These are phyloP conservation scores for Trametes elegans DNA, from an alignment of 768 basidiomycete species.

Conservation along the genomic window DNA sequence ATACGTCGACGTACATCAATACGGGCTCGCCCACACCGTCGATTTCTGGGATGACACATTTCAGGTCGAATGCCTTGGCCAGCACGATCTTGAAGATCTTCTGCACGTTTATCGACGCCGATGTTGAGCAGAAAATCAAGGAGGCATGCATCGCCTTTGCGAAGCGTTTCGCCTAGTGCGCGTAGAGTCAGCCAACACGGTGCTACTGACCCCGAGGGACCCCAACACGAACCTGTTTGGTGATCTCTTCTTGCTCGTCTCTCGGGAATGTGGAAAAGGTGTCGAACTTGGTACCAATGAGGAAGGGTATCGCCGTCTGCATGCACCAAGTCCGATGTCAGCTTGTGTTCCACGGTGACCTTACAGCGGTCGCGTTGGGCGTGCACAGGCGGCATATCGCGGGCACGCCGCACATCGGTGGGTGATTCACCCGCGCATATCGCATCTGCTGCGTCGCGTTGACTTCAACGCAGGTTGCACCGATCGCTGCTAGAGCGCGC, in stretches of 20 bases:
- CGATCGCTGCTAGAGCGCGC: too few species aligned
- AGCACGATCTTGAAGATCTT: slow-evolving; percentile 99
- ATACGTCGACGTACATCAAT: slow-evolving; percentile 89
- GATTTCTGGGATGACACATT: slow-evolving; percentile 98
- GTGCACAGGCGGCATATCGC: not conserved
- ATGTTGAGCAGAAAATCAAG: slow-evolving; percentile 98
- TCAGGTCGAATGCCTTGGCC: slow-evolving; percentile 96
- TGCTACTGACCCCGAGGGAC: not conserved
- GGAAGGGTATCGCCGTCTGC: slow-evolving; percentile 96
- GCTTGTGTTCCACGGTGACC: not conserved
- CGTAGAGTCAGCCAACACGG: not conserved
- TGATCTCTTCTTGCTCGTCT: slow-evolving; percentile 99
- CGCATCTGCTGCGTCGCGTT: not conserved
- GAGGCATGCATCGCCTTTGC: slow-evolving; percentile 99
- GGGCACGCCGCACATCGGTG: too few species aligned
- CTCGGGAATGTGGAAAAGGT: slow-evolving; percentile 92
- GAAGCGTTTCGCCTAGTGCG: slow-evolving; percentile 86
- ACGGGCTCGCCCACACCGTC: slow-evolving; percentile 96
- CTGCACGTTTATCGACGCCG: slow-evolving; percentile 98
- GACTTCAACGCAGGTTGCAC: too few species aligned
- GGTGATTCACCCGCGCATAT: not conserved
- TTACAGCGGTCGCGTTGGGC: not conserved
- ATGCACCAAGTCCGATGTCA: not conserved
- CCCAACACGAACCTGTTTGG: slow-evolving; percentile 76
- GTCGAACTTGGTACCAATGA: slow-evolving; percentile 99